Evolutionary conservation across 176 grass and related monocot species (phyloP).

Genomic region (Zoysia pacifica): DNA sequence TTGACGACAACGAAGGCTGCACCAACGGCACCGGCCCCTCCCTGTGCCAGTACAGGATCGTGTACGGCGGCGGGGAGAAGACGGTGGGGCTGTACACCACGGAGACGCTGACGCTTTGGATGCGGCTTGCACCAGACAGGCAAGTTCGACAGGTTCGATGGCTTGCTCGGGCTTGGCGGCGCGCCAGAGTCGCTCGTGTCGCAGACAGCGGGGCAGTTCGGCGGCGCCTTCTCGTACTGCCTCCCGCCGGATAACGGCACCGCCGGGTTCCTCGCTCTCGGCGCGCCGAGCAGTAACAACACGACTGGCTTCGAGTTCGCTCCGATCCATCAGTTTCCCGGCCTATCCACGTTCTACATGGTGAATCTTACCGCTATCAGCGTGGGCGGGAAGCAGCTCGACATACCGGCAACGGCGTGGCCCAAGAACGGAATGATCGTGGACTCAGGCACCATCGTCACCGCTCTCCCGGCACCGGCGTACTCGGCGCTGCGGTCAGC

Average conservation of each 20-base stretch:
- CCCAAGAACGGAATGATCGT: constrained; percentile 43
- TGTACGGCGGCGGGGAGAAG: constrained; percentile 21
- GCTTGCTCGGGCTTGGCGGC: constrained; percentile 65
- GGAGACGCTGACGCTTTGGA: constrained; percentile 60
- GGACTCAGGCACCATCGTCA: constrained; percentile 65
- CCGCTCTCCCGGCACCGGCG: constrained; percentile 45
- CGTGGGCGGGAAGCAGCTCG: constrained; percentile 41
- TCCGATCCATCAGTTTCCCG: constrained; percentile 23
- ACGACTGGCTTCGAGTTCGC: constrained; percentile 35
- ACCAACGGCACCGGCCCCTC: not conserved
- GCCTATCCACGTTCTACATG: constrained; percentile 44
- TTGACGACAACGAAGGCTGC: not conserved
- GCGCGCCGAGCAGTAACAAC: constrained; percentile 15
- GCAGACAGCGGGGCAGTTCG: constrained; percentile 41
- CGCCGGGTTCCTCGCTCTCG: constrained; percentile 55
- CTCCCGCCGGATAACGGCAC: constrained; percentile 41
- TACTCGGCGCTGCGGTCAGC: constrained; percentile 54
- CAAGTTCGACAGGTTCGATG: constrained; percentile 49
- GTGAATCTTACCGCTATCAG: constrained; percentile 42
- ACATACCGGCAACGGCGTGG: constrained; percentile 36
- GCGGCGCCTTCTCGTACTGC: constrained; percentile 68
- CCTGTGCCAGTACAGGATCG: constrained; percentile 24
- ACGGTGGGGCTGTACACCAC: constrained; percentile 49
- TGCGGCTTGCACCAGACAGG: constrained; percentile 52
- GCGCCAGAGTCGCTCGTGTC: constrained; percentile 53